Evolutionary conservation across 1,284 basidiomycete species (phyloP).

Genomic region (Heimioporus retisporus): DNA sequence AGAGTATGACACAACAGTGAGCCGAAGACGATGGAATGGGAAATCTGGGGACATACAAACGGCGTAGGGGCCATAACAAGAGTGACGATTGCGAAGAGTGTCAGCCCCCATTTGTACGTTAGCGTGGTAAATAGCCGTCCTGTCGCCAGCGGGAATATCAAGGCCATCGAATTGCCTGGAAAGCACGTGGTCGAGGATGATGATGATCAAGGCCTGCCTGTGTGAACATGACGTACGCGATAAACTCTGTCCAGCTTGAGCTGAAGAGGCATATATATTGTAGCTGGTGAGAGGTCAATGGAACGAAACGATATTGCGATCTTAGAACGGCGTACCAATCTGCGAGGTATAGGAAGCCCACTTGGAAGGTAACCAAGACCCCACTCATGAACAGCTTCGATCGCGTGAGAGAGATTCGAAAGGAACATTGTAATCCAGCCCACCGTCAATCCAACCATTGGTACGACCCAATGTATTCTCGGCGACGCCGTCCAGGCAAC

Average conservation of each 20-base stretch:
- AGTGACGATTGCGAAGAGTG: conserved; percentile 70
- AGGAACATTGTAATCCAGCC: neutral
- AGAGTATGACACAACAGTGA: too few relatives aligned
- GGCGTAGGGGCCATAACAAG: conserved; percentile 72
- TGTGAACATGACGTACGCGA: conserved; percentile 55
- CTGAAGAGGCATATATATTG: conserved; percentile 79
- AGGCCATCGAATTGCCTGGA: conserved; percentile 65
- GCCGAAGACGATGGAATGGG: too few relatives aligned
- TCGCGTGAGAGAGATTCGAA: conserved; percentile 23
- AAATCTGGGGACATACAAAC: conserved; percentile 55
- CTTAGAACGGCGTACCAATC: conserved; percentile 63
- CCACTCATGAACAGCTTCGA: conserved; percentile 64
- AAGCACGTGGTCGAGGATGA: neutral
- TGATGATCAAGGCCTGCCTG: too few relatives aligned
- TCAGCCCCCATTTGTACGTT: conserved; percentile 77
- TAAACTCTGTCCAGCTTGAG: conserved; percentile 80
- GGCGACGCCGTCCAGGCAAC: conserved; percentile 54
- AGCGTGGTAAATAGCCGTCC: conserved; percentile 67
- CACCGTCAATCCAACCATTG: conserved; percentile 55
- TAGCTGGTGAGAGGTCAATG: conserved; percentile 53
- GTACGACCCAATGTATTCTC: conserved; percentile 52
- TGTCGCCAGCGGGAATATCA: conserved; percentile 73
- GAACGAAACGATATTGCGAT: neutral
- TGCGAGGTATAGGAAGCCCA: conserved; percentile 76
- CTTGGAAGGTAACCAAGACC: conserved; percentile 68